Base-by-base conservation (phyloP, 306 rosid species). In the Vigna trinervia region DNA sequence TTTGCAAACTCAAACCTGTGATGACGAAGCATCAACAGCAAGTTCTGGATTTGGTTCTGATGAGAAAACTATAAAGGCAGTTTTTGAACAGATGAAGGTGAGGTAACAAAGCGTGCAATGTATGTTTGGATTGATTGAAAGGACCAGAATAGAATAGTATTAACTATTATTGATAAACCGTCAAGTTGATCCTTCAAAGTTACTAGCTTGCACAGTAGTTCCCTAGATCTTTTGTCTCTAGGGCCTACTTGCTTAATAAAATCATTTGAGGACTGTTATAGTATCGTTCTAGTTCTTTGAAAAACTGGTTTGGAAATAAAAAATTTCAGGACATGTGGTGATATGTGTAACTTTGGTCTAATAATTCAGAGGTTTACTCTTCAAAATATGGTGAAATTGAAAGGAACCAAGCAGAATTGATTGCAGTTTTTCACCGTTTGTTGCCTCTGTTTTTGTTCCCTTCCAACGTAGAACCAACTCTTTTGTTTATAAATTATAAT, bases 11-110 rank as follows among this genome's bases (percentile, higher is more conserved):
- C 67, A 50, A 51, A 76, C 70, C 22, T 78, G 71, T 81, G 92
- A 85, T 39, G 96, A 91, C 62, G 80, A 71, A 67, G 82, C 70
- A 74, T 87, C 95, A 4, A 85, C 84, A 0, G 56, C 87, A 20
- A 89, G 92, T 77, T 92, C 94, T 47, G 70, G 89, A 28, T 87
- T 87, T 34, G 90, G 84, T 77, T 89, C 86, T 46, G 92, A 89
- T 85, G 96, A 78, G 84, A 90, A 84, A 79, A 85, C 86, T 48
- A 63, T 88, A 71, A 87, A 83, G 71, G 91, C 90, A 41, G 93
- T 86, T 87, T 83, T 83, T 79, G 97, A 87, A 71, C 88, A 86
- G 61, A 86, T 85, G 85, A 88, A 83, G 85, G 92, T 90, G 54
- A 60, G 86, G 58, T 77, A 51, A n/a, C 12, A 45, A 13, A 68